Conservation (phyloP, 2,329 filamentous ascomycete species). For the Fusarium fujikuroi region DNA sequence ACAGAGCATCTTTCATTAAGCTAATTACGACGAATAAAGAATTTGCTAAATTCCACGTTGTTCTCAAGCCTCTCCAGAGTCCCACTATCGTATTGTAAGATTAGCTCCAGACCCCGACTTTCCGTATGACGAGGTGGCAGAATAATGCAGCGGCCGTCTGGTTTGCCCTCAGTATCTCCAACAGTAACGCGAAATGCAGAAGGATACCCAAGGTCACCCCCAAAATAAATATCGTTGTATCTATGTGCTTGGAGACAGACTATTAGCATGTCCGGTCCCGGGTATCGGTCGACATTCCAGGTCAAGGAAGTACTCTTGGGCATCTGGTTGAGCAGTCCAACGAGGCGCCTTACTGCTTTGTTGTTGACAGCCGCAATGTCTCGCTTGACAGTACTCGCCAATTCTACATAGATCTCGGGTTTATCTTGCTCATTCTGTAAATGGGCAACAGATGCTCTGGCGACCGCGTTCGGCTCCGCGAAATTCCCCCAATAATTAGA, state of each 20-base stretch:
- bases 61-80: constrained; percentile 10
- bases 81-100: not conserved
- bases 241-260: constrained; percentile 9
- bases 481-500: constrained; percentile 15
- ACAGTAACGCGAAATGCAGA: not conserved
- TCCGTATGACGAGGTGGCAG: not conserved
- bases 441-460: not conserved
- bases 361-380: constrained; percentile 6
- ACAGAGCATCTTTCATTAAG: too few relatives aligned
- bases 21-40: not conserved
- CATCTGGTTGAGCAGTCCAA: constrained; percentile 19
- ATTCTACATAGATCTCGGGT: not conserved
- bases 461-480: constrained; percentile 11
- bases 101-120: not conserved
- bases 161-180: constrained; percentile 11
- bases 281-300: constrained; percentile 17
- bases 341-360: constrained; percentile 12
- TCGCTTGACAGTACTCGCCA: not conserved
- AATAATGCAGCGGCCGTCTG: constrained; percentile 14
- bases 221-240: constrained; percentile 13
- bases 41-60: not conserved
- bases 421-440: not conserved
- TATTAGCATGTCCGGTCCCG: constrained; percentile 17
- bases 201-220: not conserved
- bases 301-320: constrained; percentile 12